Evolutionary conservation across 148 eudicot genomes (phyloP).

Genomic region (Euryodendron excelsum): DNA sequence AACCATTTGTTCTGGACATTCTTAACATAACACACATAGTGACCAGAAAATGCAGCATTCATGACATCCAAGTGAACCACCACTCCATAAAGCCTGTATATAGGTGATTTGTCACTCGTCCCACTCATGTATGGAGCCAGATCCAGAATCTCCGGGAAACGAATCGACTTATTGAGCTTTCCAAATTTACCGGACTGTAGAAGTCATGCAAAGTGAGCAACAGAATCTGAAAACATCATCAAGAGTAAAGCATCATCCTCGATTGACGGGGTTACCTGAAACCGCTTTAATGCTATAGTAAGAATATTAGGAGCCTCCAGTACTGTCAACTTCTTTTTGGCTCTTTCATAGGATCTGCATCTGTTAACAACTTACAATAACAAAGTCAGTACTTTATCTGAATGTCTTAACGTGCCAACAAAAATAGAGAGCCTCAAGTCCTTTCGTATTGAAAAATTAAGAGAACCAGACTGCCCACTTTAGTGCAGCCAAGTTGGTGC

Average conservation of each 20-base stretch:
- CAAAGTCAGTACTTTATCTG: not conserved
- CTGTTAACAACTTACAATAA: constrained; percentile 25
- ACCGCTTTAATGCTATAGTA: constrained; percentile 76
- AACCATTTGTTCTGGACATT: constrained; percentile 77
- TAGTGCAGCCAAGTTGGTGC: not conserved
- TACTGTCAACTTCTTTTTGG: constrained; percentile 75
- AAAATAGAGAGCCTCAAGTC: not conserved
- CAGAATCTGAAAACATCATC: not conserved
- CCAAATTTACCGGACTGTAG: constrained; percentile 79
- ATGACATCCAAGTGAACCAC: constrained; percentile 83
- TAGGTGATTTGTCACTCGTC: constrained; percentile 63
- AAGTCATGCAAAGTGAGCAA: constrained; percentile 17
- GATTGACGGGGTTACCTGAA: constrained; percentile 48
- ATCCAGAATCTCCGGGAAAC: constrained; percentile 73
- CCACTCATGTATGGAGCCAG: constrained; percentile 79
- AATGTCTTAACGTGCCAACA: not conserved
- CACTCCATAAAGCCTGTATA: constrained; percentile 79
- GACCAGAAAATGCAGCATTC: constrained; percentile 90
- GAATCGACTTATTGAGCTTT: constrained; percentile 75
- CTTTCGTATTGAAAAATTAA: not conserved
- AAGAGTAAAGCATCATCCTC: constrained; percentile 1
- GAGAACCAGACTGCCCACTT: not conserved
- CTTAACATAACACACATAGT: constrained; percentile 82
- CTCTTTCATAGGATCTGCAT: constrained; percentile 81
- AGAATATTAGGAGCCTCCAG: constrained; percentile 89